Evolutionary conservation across 345 rosid genomes (phyloP).

Genomic region (Raphanus raphanistrum): DNA sequence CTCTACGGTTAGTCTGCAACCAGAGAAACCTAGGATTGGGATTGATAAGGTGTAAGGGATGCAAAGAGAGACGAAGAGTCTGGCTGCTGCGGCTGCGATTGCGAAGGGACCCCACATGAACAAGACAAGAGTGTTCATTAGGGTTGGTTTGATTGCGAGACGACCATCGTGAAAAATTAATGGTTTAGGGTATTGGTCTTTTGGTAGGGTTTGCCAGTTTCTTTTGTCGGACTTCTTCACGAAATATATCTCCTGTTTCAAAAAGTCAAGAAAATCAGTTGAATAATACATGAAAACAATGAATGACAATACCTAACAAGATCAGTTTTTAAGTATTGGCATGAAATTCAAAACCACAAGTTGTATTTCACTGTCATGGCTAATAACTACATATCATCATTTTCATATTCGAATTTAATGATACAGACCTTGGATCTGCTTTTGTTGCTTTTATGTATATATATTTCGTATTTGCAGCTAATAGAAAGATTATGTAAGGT

Average conservation of each 20-base stretch:
- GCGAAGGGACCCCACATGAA: constrained; percentile 79
- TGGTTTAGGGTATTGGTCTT: constrained; percentile 54
- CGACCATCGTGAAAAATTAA: constrained; percentile 84
- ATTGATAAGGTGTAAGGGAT: constrained; percentile 50
- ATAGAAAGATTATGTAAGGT: not conserved
- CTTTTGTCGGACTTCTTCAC: constrained; percentile 58
- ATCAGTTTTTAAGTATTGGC: too few species aligned
- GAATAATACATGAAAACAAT: constrained; percentile 4
- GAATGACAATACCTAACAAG: constrained; percentile 27
- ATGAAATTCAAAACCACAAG: not conserved
- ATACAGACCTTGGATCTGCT: not conserved
- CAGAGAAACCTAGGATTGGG: constrained; percentile 45
- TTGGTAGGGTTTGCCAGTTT: constrained; percentile 54
- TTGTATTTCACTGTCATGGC: constrained; percentile 22
- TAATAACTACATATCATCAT: constrained; percentile 28
- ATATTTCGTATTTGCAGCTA: constrained; percentile 3
- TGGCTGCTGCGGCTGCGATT: constrained; percentile 36
- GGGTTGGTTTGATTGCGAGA: constrained; percentile 64
- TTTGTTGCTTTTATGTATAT: not conserved
- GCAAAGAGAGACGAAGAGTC: constrained; percentile 41
- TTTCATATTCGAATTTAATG: constrained; percentile 21
- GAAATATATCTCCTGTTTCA: constrained; percentile 55
- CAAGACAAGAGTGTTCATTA: constrained; percentile 47
- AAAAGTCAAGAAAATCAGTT: not conserved
- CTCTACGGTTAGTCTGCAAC: constrained; percentile 38